Evolutionary conservation across 2,329 filamentous ascomycete species (phyloP).

Genomic region (Verticillium dahliae): DNA sequence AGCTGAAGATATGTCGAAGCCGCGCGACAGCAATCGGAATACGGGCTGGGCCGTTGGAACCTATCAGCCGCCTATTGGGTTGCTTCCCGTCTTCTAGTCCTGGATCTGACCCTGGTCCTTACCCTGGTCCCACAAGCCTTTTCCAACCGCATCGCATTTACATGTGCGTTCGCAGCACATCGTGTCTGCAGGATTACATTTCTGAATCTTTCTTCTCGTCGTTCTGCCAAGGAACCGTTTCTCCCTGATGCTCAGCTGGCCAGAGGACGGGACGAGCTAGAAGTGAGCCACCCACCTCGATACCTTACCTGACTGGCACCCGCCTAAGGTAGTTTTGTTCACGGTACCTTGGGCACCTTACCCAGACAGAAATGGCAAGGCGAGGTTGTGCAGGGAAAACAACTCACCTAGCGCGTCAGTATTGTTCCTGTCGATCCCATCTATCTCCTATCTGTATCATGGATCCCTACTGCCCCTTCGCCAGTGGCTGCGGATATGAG

Average conservation of each 20-base stretch:
- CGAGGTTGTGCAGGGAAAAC: not conserved
- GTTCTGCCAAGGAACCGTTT: not conserved
- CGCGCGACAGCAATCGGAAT: not conserved
- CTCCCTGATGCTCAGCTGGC: not conserved
- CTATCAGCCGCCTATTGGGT: not conserved
- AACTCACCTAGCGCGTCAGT: not conserved
- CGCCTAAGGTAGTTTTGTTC: too few species aligned
- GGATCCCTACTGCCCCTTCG: not conserved
- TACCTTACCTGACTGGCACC: too few species aligned
- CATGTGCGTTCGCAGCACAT: not conserved
- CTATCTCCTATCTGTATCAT: not conserved
- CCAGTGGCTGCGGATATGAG: not conserved
- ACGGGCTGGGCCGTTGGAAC: not conserved
- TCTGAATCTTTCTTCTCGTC: not conserved
- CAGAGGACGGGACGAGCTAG: not conserved
- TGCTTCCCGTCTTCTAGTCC: not conserved
- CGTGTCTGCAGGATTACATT: not conserved
- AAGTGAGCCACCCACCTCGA: too few species aligned
- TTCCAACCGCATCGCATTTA: not conserved
- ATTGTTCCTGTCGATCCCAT: not conserved
- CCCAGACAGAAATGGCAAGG: not conserved
- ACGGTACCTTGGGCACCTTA: too few species aligned
- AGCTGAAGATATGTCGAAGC: not conserved
- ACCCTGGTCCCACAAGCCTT: not conserved
- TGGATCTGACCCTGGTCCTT: not conserved